A percentile compares a stretch with the other conserved stretches of the same genome.
Conservation (phyloP, 2,329 filamentous ascomycete genomes). For the Polytolypa hystricis region DNA sequence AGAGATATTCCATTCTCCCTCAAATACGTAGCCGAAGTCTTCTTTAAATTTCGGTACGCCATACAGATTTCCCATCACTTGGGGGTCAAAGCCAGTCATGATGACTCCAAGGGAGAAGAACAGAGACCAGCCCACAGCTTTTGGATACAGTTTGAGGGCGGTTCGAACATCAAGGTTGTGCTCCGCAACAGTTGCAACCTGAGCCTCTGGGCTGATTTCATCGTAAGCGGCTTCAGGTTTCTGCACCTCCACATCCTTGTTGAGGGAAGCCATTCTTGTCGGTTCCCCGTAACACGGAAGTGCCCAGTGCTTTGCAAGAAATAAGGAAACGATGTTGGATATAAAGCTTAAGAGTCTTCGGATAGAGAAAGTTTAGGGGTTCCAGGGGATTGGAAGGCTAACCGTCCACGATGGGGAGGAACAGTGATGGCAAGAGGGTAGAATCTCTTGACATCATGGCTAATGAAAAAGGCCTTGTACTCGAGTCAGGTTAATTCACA, state of each 20-base stretch:
- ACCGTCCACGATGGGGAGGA: too few species aligned
- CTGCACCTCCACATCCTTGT: neutral
- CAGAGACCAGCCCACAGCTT: slow-evolving; percentile 29
- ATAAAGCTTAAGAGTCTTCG: too few species aligned
- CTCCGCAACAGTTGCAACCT: slow-evolving; percentile 24
- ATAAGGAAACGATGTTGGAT: too few species aligned
- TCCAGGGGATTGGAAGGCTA: too few species aligned
- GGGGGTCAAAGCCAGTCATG: slow-evolving; percentile 48
- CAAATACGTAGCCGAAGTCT: slow-evolving; percentile 44
- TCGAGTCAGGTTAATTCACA: too few species aligned
- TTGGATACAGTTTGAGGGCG: slow-evolving; percentile 35
- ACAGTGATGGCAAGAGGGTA: too few species aligned
- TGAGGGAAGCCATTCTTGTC: neutral
- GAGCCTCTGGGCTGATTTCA: slow-evolving; percentile 19
- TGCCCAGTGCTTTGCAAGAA: too few species aligned
- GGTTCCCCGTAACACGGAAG: too few species aligned
- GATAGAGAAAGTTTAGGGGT: too few species aligned
- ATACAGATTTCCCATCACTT: slow-evolving; percentile 53
- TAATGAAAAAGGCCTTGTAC: too few species aligned
- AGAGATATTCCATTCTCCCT: slow-evolving; percentile 34
- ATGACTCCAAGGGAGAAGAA: slow-evolving; percentile 25
- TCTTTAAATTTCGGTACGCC: slow-evolving; percentile 47
- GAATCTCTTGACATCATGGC: too few species aligned
- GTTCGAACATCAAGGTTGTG: slow-evolving; percentile 25
- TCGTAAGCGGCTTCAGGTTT: neutral